These are phyloP conservation scores for Oryza officinalis DNA, from an alignment of 176 grass and related monocot genomes.

Conservation along the genomic window DNA sequence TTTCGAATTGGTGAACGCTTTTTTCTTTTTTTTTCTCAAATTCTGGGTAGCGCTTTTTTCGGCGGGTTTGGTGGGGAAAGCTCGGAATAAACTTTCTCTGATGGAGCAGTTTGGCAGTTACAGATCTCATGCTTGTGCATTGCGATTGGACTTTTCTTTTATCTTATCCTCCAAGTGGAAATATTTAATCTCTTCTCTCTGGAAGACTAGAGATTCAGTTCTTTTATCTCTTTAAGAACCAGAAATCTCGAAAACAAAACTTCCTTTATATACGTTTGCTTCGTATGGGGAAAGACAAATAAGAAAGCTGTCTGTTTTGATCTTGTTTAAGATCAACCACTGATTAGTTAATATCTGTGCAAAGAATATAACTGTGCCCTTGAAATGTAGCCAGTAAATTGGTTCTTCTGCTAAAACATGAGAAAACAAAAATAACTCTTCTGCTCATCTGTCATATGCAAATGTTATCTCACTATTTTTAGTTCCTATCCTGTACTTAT, in stretches of 20 bases:
- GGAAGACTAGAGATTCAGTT: background rate
- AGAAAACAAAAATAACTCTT: background rate
- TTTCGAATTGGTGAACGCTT: background rate
- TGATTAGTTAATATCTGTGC: background rate
- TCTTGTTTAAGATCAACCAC: background rate
- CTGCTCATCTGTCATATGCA: background rate
- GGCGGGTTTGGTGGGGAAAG: background rate
- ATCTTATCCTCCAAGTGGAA: background rate
- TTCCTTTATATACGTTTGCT: background rate
- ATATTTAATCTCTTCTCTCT: background rate
- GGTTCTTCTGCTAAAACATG: background rate
- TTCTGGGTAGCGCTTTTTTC: background rate
- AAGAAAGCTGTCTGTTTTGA: background rate
- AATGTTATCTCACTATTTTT: background rate
- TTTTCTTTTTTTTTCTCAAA: background rate
- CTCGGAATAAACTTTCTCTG: background rate
- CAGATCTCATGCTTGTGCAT: background rate
- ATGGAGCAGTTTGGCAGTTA: background rate
- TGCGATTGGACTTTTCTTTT: background rate
- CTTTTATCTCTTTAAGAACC: background rate
- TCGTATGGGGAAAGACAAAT: background rate
- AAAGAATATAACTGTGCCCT: constrained; percentile 2
- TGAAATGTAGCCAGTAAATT: background rate
- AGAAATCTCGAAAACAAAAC: background rate
- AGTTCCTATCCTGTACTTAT: background rate